Evolutionary conservation across 163 green algal species (phyloP).

Genomic region (Coccomyxa subellipsoidea): DNA sequence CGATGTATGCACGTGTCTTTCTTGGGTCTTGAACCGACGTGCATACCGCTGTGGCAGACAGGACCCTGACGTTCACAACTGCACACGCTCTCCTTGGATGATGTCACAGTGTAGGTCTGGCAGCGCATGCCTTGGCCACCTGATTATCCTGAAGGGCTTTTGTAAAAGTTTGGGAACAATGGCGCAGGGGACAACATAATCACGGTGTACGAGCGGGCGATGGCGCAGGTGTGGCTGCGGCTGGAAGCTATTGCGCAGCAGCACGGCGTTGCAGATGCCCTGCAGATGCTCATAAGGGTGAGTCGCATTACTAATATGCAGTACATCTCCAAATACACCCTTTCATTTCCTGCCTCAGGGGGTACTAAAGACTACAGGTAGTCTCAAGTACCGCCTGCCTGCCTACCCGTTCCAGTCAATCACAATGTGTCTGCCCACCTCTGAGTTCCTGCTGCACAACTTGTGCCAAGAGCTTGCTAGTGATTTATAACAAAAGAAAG

Average conservation of each 20-base stretch:
- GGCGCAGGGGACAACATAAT: not conserved
- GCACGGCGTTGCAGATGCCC: not conserved
- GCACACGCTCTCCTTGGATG: too few species aligned
- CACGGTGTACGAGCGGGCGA: slow-evolving; percentile 1
- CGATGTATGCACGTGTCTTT: too few species aligned
- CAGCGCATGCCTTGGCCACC: too few species aligned
- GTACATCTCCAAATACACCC: not conserved
- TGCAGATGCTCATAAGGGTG: not conserved
- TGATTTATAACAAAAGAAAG: too few species aligned
- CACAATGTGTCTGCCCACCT: not conserved
- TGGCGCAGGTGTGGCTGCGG: slow-evolving; percentile 11
- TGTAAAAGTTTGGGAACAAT: not conserved
- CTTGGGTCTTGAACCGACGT: too few species aligned
- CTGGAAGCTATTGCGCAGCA: slow-evolving; percentile 10
- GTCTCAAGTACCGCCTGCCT: not conserved
- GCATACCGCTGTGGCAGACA: too few species aligned
- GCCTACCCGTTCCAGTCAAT: not conserved
- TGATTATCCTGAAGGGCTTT: too few species aligned
- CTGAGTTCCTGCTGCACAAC: not conserved
- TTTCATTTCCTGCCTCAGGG: not conserved
- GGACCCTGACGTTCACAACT: too few species aligned
- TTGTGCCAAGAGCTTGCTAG: too few species aligned
- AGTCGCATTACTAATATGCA: not conserved
- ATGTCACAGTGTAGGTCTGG: too few species aligned
- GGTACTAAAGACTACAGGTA: not conserved